A percentile compares a stretch with the other conserved stretches of the same genome.
These are phyloP conservation scores for Cucurbita argyrosperma DNA, from an alignment of 306 rosid species.

Conservation along the genomic window DNA sequence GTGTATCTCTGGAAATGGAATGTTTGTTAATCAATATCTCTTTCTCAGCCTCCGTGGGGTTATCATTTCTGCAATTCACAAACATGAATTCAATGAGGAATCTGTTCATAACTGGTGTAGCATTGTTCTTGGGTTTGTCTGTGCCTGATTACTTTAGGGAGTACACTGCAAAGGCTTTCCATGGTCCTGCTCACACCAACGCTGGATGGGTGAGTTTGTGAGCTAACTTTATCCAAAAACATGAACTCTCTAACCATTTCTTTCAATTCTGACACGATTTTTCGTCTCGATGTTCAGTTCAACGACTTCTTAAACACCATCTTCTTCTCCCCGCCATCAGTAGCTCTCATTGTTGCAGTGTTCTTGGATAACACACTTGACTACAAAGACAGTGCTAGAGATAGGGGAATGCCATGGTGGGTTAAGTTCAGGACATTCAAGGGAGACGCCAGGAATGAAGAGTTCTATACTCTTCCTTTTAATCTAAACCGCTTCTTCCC, in stretches of 20 bases:
- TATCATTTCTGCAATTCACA: conserved; percentile 96
- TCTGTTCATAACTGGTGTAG: conserved; percentile 72
- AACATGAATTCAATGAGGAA: conserved; percentile 98
- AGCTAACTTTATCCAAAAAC: background rate
- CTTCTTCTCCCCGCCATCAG: conserved; percentile 79
- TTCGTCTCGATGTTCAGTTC: conserved; percentile 39
- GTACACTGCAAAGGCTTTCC: conserved; percentile 70
- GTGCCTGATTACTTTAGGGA: conserved; percentile 83
- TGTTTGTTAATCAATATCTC: background rate
- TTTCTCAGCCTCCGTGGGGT: conserved; percentile 85
- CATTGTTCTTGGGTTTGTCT: conserved; percentile 84
- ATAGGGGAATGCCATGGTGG: conserved; percentile 99
- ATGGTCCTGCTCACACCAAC: conserved; percentile 77
- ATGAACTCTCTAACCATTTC: background rate
- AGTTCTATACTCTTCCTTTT: conserved; percentile 95
- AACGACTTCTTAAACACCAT: conserved; percentile 88
- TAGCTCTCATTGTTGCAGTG: conserved; percentile 65
- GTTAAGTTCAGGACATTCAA: conserved; percentile 70
- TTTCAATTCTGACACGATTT: background rate
- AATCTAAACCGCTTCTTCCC: conserved; percentile 94
- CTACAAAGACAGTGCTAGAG: conserved; percentile 67
- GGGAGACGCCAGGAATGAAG: conserved; percentile 84
- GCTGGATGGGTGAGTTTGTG: conserved; percentile 90
- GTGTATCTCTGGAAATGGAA: background rate
- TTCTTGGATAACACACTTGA: conserved; percentile 97